These are phyloP conservation scores for Geotrichum cucujoidarum DNA, from an alignment of 1,139 yeast genomes.

Conservation along the genomic window DNA sequence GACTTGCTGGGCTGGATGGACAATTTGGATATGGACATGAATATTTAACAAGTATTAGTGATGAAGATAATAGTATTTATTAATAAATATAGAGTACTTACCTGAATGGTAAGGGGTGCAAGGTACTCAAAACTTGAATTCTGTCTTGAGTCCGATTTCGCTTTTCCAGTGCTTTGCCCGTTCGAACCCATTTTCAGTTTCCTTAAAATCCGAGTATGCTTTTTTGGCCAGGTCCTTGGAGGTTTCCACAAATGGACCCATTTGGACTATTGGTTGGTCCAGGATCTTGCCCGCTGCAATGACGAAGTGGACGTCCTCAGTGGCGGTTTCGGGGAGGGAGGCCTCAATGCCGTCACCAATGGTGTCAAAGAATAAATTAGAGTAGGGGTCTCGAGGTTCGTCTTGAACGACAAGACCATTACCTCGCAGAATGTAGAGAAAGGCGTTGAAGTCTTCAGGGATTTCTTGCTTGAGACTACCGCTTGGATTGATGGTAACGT, in stretches of 20 bases:
- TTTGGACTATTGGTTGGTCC: constrained; percentile 66
- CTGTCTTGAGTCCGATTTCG: constrained; percentile 42
- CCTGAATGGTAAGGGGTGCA: too few relatives aligned
- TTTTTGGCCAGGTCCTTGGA: constrained; percentile 51
- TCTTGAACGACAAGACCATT: constrained; percentile 45
- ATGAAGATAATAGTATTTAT: too few relatives aligned
- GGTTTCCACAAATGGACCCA: constrained; percentile 78
- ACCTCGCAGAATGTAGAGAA: constrained; percentile 68
- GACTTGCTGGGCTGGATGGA: constrained; percentile 95
- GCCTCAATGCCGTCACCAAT: constrained; percentile 30
- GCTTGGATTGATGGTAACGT: constrained; percentile 56
- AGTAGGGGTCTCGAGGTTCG: constrained; percentile 28
- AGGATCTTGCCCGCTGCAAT: constrained; percentile 67
- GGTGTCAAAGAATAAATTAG: constrained; percentile 44
- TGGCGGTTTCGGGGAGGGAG: constrained; percentile 26
- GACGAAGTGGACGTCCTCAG: constrained; percentile 6
- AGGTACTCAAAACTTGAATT: too few relatives aligned
- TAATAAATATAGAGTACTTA: too few relatives aligned
- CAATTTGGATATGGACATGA: constrained; percentile 17
- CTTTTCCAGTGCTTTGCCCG: constrained; percentile 61
- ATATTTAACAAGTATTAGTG: too few relatives aligned
- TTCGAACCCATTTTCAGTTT: constrained; percentile 55
- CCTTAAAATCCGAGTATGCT: constrained; percentile 42
- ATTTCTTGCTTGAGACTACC: constrained; percentile 63
- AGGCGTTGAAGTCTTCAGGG: constrained; percentile 62